These are phyloP conservation scores for Fusarium anguioides DNA, from an alignment of 2,329 filamentous ascomycete genomes.

Conservation along the genomic window DNA sequence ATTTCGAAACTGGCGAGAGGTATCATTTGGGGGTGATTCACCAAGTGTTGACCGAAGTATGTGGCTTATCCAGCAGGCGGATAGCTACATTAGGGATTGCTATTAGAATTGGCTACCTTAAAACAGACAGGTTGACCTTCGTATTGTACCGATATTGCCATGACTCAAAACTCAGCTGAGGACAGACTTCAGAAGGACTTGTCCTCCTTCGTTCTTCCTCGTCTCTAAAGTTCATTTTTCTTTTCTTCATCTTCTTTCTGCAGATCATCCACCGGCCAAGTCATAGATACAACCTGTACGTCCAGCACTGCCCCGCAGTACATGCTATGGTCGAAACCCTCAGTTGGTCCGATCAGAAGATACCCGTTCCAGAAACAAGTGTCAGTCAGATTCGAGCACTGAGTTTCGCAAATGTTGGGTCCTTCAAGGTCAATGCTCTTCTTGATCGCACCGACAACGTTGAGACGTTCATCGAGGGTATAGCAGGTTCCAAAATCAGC, in stretches of 20 bases:
- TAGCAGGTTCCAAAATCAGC: not conserved
- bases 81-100: conserved; percentile 54
- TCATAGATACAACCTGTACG: not conserved
- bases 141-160: too few species aligned
- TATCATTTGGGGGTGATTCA: conserved; percentile 53
- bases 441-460: not conserved
- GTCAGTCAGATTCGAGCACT: not conserved
- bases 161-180: too few species aligned
- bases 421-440: not conserved
- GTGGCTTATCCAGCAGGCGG: conserved; percentile 57
- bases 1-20: conserved; percentile 56
- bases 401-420: accelerated
- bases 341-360: not conserved
- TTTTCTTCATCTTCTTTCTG: not conserved
- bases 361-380: not conserved
- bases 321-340: not conserved
- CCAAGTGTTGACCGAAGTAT: conserved; percentile 61
- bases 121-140: too few species aligned
- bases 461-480: not conserved
- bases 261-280: not conserved
- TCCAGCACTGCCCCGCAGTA: not conserved
- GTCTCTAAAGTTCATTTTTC: not conserved
- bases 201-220: too few species aligned
- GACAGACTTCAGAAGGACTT: too few species aligned
- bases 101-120: not conserved